A percentile compares a stretch with the other conserved stretches of the same genome.
Conservation (phyloP, 192 early-diverging fungal genomes). For the Coemansia sp. region DNA sequence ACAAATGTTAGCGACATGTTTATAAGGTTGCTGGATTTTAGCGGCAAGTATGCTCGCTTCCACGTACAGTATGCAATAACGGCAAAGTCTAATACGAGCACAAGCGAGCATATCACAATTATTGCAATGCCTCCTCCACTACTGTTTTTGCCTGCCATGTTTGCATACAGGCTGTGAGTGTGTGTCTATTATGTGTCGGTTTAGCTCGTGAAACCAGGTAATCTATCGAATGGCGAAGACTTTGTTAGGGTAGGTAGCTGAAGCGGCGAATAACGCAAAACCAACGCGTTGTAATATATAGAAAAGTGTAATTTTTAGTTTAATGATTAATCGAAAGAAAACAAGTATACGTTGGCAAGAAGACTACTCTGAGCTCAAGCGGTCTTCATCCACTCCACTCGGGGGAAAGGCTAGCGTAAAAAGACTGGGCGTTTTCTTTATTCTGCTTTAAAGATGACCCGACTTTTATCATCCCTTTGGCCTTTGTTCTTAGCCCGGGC, state of each 20-base stretch:
- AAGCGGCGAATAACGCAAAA: neutral
- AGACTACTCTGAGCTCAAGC: neutral
- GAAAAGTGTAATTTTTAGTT: neutral
- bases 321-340: neutral
- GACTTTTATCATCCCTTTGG: conserved; percentile 3
- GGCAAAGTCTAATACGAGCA: conserved; percentile 20
- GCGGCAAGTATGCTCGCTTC: conserved; percentile 37
- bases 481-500: conserved; percentile 1
- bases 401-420: neutral
- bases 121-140: conserved; percentile 32
- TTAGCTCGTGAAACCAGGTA: too few relatives aligned
- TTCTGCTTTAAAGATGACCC: neutral
- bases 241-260: neutral
- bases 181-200: neutral
- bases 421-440: conserved; percentile 1
- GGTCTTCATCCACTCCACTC: neutral
- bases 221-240: too few relatives aligned
- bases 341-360: neutral
- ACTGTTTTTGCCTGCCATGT: conserved; percentile 1
- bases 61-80: conserved; percentile 24
- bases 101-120: conserved; percentile 27
- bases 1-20: conserved; percentile 42
- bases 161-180: neutral
- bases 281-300: neutral
- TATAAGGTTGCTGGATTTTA: conserved; percentile 28